A percentile compares a stretch with the other conserved stretches of the same genome.
These are phyloP conservation scores for Colletotrichum neosansevieriae DNA, from an alignment of 2,329 filamentous ascomycete species.

Conservation along the genomic window DNA sequence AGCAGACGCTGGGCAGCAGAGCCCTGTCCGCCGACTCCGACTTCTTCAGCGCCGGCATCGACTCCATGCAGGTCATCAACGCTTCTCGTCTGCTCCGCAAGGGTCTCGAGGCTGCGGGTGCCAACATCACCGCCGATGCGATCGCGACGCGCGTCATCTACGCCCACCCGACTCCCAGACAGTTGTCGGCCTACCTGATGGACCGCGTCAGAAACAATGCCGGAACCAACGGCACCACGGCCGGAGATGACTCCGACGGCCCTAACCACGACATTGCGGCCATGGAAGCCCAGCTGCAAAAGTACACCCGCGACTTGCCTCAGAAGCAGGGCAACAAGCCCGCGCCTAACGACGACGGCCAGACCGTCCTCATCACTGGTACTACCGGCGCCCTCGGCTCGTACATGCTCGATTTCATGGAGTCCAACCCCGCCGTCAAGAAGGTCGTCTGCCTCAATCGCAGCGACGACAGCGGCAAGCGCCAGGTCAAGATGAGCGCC, in stretches of 20 bases:
- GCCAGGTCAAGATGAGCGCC: constrained; percentile 52
- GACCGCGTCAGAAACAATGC: constrained; percentile 16
- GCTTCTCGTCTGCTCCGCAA: constrained; percentile 51
- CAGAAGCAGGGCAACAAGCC: constrained; percentile 44
- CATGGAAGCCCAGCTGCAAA: constrained; percentile 51
- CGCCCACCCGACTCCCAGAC: constrained; percentile 51
- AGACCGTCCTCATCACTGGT: constrained; percentile 43
- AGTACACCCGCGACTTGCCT: constrained; percentile 50
- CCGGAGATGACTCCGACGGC: constrained; percentile 25
- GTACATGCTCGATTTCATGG: constrained; percentile 46
- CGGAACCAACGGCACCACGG: constrained; percentile 25
- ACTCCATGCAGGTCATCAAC: constrained; percentile 55
- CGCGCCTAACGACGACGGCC: constrained; percentile 48
- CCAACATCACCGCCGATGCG: constrained; percentile 49
- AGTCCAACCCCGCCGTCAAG: constrained; percentile 49
- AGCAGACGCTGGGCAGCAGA: constrained; percentile 36
- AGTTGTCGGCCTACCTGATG: constrained; percentile 51
- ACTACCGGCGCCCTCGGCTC: constrained; percentile 34
- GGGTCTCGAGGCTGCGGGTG: constrained; percentile 48
- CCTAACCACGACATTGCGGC: constrained; percentile 44
- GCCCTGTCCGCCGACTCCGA: constrained; percentile 47
- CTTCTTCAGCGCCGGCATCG: constrained; percentile 54
- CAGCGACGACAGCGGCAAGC: constrained; percentile 53
- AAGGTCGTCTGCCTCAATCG: constrained; percentile 64
- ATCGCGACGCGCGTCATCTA: constrained; percentile 55